These are phyloP conservation scores for Wallacemonas collosoma DNA, from an alignment of 208 protist genomes.

Conservation along the genomic window DNA sequence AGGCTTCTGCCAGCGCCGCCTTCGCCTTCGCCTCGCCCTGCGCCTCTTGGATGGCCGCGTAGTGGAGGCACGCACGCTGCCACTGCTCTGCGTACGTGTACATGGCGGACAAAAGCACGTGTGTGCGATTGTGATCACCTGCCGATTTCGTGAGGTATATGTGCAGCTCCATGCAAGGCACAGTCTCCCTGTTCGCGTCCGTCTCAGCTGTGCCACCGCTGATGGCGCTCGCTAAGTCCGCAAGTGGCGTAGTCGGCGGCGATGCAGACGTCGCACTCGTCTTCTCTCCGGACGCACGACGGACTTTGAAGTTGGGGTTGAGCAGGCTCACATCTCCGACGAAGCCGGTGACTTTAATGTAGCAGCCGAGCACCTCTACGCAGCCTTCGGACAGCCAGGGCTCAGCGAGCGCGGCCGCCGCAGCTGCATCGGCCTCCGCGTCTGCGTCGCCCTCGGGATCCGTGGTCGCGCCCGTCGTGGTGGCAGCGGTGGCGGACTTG, in stretches of 20 bases:
- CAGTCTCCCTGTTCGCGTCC: no score
- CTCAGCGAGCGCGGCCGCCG: not conserved
- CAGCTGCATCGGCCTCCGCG: not conserved
- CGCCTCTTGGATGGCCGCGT: slow-evolving; percentile 30
- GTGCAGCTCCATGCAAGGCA: slow-evolving; percentile 22
- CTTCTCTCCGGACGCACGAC: no score
- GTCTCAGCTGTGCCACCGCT: no score
- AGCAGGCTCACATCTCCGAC: slow-evolving; percentile 36
- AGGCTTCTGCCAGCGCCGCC: not conserved
- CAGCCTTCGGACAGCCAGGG: slow-evolving; percentile 27
- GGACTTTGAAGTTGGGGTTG: not conserved
- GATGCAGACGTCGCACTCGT: no score
- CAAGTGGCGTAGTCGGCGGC: no score
- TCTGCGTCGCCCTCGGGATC: not conserved
- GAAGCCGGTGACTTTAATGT: slow-evolving; percentile 44
- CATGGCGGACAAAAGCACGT: slow-evolving; percentile 38
- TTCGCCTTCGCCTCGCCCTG: not conserved
- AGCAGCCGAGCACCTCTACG: slow-evolving; percentile 49
- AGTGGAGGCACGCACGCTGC: slow-evolving; percentile 43
- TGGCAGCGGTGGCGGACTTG: not conserved
- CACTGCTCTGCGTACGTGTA: slow-evolving; percentile 49
- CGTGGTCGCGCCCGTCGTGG: not conserved
- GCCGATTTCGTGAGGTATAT: slow-evolving; percentile 54
- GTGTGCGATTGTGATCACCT: slow-evolving; percentile 49
- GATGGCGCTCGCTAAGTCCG: no score